Conservation (phyloP, 139 green algal genomes). For the Auxenochlorella protothecoides region DNA sequence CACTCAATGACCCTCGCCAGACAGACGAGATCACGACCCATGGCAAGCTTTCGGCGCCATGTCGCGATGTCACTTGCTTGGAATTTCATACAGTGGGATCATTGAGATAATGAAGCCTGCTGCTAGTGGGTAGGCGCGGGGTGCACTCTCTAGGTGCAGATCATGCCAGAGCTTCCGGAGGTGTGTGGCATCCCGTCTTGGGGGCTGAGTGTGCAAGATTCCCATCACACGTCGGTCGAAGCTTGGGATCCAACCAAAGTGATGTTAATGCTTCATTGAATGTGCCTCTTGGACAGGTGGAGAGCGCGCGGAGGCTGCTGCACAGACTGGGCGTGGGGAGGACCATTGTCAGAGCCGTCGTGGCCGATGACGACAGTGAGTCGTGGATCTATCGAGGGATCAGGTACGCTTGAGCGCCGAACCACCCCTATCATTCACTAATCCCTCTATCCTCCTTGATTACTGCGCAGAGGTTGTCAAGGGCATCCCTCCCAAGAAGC, state of each 20-base stretch:
- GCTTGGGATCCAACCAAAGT: no score
- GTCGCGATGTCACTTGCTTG: not conserved
- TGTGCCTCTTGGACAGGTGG: slow-evolving; percentile 39
- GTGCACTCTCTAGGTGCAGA: not conserved
- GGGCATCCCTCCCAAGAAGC: slow-evolving; percentile 22
- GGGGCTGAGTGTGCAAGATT: no score
- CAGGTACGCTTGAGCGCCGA: no score
- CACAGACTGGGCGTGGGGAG: slow-evolving; percentile 23
- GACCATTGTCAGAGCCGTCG: slow-evolving; percentile 23
- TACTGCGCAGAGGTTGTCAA: slow-evolving; percentile 45
- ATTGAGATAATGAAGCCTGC: not conserved
- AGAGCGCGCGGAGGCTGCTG: slow-evolving; percentile 43
- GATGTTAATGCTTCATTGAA: no score
- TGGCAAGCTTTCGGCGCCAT: not conserved
- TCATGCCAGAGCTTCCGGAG: slow-evolving; percentile 60
- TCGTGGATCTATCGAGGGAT: no score
- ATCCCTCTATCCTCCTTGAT: no score
- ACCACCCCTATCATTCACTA: no score
- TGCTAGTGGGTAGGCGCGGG: not conserved
- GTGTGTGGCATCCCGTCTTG: no score
- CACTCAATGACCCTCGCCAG: no score
- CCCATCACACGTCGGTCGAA: no score
- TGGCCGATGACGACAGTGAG: slow-evolving; percentile 34
- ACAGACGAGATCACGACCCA: no score
- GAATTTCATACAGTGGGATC: not conserved